phyloP scores from a whole-genome alignment of 2,329 filamentous ascomycete species.

The Trichoderma arundinaceum region DNA sequence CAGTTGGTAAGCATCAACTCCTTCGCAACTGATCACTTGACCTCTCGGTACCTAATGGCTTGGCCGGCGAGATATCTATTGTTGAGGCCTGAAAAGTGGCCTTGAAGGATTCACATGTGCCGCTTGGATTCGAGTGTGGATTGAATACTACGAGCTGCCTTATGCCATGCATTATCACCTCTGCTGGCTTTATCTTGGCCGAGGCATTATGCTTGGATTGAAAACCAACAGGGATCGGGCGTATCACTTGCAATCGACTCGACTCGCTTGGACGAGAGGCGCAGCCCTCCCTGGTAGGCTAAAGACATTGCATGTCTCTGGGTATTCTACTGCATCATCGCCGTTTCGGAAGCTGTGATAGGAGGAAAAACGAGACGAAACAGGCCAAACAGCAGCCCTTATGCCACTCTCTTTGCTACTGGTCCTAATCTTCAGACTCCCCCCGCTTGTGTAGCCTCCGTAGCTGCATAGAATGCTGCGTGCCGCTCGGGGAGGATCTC shows the following conservation, averaged over 20 bases:
- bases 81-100: background rate
- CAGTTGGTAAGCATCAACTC: slow-evolving; percentile 3
- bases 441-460: slow-evolving; percentile 20
- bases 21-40: background rate
- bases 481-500: slow-evolving; percentile 29
- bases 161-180: slow-evolving; percentile 7
- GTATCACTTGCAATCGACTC: no score
- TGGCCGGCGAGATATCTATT: background rate
- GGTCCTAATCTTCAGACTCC: slow-evolving; percentile 4
- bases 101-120: background rate
- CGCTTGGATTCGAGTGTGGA: background rate
- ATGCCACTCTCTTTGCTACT: background rate
- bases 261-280: slow-evolving; percentile 7
- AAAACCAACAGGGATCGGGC: slow-evolving; percentile 5
- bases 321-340: background rate
- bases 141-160: background rate
- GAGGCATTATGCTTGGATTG: background rate
- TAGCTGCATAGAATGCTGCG: slow-evolving; percentile 18
- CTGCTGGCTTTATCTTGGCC: slow-evolving; percentile 12
- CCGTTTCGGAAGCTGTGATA: slow-evolving; percentile 8
- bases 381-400: background rate
- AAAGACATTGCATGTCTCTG: slow-evolving; percentile 6
- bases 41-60: slow-evolving; percentile 1
- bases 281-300: slow-evolving; percentile 14
- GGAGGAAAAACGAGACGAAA: slow-evolving; percentile 12